Base-by-base conservation (phyloP, 306 rosid genomes). In the Prunus kanzakura region DNA sequence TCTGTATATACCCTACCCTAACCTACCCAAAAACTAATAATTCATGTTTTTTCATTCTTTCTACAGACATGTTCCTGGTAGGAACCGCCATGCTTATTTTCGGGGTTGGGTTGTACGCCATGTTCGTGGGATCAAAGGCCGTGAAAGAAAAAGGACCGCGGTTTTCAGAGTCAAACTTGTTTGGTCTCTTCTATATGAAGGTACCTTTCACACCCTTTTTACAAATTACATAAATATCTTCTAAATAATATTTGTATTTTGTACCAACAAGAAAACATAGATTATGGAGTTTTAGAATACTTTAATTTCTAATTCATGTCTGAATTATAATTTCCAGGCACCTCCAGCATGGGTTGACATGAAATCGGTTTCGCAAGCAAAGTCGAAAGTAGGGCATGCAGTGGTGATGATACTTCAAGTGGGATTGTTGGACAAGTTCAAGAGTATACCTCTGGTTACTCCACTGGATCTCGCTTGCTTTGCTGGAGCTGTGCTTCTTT, bases 371-470 rank as follows among this genome's bases (percentile, higher is more conserved):
- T 73, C 85, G 15, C 76, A 73, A 71, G 87, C 86, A 27, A 88
- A 88, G 75, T 81, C 87, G 29, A 88, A 81, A 65, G 58, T 88
- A 45, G 91, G 91, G 5, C 91, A 83, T 70, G 86, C 91, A 2
- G 80, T 88, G 84, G 76, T 81, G 75, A 80, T 88, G 89, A 79
- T 85, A 45, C 86, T 88, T 54, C 91, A 88, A 71, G 91, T 83
- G 67, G 91, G 89, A 69, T 80, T 88, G 66, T 64, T 88, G 43
- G 89, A 88, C 62, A 88, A 85, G 87, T 81, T 88, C 67, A 73
- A 79, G 56, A 81, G 58, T n/a, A 50, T 83, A 25, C 86, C 86
- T 1, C 71, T 88, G 73, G 85, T 77, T 55, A 80, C 87, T 11
- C 82, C 75, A 4, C 6, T 64, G 4, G 91, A 88, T 76, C 87